These are phyloP conservation scores for Anthracocystis walkeri DNA, from an alignment of 1,284 basidiomycete species.

Conservation along the genomic window DNA sequence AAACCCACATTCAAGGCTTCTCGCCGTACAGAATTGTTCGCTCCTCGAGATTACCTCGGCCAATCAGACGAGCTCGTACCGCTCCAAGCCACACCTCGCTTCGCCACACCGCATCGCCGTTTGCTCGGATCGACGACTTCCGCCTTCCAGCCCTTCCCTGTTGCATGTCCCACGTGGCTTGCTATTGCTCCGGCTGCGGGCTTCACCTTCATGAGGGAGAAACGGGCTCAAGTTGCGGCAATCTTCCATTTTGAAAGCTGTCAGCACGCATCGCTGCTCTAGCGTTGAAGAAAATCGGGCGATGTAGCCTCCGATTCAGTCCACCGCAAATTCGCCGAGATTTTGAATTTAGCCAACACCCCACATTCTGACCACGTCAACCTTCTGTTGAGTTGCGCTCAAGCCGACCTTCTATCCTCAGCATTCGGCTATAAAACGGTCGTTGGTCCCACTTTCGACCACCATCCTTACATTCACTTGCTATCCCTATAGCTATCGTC, in stretches of 20 bases:
- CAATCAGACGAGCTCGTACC: slow-evolving; percentile 19
- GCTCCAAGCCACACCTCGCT: slow-evolving; percentile 33
- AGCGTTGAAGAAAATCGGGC: neutral
- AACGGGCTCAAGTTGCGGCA: neutral
- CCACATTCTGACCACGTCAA: neutral
- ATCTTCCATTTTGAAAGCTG: neutral
- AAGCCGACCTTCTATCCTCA: neutral
- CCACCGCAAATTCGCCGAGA: neutral
- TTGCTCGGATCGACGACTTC: slow-evolving; percentile 18
- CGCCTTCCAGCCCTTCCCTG: neutral
- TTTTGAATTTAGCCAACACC: neutral
- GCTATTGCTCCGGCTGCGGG: neutral
- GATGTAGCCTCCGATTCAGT: neutral
- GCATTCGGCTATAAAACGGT: too few relatives aligned
- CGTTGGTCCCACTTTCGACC: neutral
- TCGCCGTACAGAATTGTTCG: too few relatives aligned
- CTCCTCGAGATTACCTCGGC: neutral
- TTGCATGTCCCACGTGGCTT: slow-evolving; percentile 2
- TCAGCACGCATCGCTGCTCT: neutral
- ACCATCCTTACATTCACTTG: neutral
- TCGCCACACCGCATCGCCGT: slow-evolving; percentile 3
- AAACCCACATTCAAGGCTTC: too few relatives aligned
- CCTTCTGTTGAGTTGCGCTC: neutral
- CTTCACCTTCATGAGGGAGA: neutral
- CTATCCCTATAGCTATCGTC: too few relatives aligned